phyloP scores from a whole-genome alignment of 768 basidiomycete genomes.

The Collybia sordida region DNA sequence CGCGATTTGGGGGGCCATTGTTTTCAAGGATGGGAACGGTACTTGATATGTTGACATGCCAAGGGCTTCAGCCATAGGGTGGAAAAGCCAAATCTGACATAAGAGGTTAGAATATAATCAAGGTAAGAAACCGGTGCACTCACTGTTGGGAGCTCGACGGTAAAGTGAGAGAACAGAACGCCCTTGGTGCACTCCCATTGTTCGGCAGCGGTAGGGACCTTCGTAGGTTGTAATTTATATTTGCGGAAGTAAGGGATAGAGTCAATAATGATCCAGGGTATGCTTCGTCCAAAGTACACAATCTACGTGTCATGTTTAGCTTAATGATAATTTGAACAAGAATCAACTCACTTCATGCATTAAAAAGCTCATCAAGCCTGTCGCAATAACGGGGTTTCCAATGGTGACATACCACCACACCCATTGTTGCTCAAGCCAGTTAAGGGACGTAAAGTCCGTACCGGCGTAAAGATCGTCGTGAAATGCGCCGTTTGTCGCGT shows the following conservation, averaged over 20 bases:
- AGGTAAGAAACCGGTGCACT: slow-evolving; percentile 24
- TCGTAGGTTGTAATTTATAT: slow-evolving; percentile 92
- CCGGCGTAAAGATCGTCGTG: slow-evolving; percentile 51
- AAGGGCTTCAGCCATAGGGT: slow-evolving; percentile 82
- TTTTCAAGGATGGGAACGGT: slow-evolving; percentile 76
- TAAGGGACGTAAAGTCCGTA: slow-evolving; percentile 60
- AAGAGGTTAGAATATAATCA: not conserved
- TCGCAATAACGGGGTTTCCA: slow-evolving; percentile 89
- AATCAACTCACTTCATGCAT: slow-evolving; percentile 82
- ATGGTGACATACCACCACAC: slow-evolving; percentile 82
- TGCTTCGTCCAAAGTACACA: slow-evolving; percentile 93
- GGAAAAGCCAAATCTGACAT: slow-evolving; percentile 83
- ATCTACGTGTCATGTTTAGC: slow-evolving; percentile 45
- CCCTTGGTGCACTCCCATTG: slow-evolving; percentile 97
- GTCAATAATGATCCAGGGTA: slow-evolving; percentile 97
- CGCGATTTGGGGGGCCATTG: slow-evolving; percentile 74
- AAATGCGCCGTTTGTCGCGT: slow-evolving; percentile 31
- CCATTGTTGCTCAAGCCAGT: slow-evolving; percentile 80
- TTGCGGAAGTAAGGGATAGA: slow-evolving; percentile 88
- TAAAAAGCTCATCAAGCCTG: slow-evolving; percentile 89
- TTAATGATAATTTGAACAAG: no score
- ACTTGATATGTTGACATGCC: slow-evolving; percentile 94
- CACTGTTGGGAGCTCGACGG: slow-evolving; percentile 88
- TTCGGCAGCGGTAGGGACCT: slow-evolving; percentile 75
- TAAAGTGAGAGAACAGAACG: slow-evolving; percentile 94